These are phyloP conservation scores for Andrographis paniculata DNA, from an alignment of 305 asterid genomes.

Conservation along the genomic window DNA sequence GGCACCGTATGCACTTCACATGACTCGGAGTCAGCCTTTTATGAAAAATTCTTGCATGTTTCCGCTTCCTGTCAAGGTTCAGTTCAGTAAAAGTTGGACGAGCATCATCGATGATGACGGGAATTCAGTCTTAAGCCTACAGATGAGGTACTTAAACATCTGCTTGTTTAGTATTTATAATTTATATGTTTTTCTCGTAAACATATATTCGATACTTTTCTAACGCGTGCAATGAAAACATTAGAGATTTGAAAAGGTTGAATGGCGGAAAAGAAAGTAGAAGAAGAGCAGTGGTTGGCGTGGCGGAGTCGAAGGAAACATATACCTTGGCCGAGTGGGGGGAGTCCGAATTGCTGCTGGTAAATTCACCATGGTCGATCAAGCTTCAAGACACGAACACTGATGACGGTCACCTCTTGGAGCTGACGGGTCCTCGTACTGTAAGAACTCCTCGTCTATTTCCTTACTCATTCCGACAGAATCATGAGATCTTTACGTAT, in stretches of 20 bases:
- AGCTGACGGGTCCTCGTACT: constrained; percentile 58
- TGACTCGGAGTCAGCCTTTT: constrained; percentile 45
- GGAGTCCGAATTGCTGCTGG: constrained; percentile 56
- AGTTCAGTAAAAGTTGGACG: constrained; percentile 46
- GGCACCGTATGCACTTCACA: constrained; percentile 46
- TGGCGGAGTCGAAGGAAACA: constrained; percentile 44
- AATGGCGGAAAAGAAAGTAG: constrained; percentile 34
- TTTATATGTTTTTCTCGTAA: not conserved
- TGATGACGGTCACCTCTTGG: constrained; percentile 60
- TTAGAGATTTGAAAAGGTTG: constrained; percentile 51
- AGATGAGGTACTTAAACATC: constrained; percentile 50
- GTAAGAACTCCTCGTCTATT: constrained; percentile 41
- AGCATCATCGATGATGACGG: constrained; percentile 55
- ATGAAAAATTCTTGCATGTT: constrained; percentile 56
- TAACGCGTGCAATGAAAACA: no score
- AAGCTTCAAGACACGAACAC: constrained; percentile 34
- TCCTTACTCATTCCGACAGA: not conserved
- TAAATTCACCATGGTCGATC: constrained; percentile 67
- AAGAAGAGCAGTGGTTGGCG: constrained; percentile 51
- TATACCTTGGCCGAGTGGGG: constrained; percentile 48
- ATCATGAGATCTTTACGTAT: not conserved
- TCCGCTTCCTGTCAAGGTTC: constrained; percentile 48
- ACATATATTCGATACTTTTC: no score
- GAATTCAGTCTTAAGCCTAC: constrained; percentile 56
- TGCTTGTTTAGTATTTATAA: no score